Evolutionary conservation across 805 yeast species (phyloP).

Genomic region (Zygoascus flipseniorum): DNA sequence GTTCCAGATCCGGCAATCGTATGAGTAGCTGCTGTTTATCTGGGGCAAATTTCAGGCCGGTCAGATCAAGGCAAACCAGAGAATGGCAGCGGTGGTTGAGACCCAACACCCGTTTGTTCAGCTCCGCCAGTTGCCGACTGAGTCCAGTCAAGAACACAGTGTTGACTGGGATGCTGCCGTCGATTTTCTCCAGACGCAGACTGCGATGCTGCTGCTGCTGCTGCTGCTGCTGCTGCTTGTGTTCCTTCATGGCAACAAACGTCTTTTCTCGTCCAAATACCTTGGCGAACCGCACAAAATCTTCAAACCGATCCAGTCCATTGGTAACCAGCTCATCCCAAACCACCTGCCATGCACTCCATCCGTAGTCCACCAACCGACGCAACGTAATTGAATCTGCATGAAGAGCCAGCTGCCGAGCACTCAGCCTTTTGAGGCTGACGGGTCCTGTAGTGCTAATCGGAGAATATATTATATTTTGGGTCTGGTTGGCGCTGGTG

Average conservation of each 20-base stretch:
- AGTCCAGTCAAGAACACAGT: background rate
- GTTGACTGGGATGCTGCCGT: background rate
- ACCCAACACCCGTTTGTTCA: too few species aligned
- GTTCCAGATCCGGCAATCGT: background rate
- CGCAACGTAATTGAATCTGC: background rate
- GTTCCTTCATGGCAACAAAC: background rate
- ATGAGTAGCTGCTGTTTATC: background rate
- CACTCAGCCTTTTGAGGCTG: background rate
- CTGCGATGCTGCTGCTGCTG: background rate
- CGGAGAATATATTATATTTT: too few species aligned
- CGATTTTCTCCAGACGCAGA: background rate
- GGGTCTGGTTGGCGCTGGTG: too few species aligned
- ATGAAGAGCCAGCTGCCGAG: background rate
- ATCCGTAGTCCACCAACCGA: background rate
- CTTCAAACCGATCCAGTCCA: background rate
- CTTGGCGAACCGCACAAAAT: background rate
- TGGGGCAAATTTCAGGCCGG: background rate
- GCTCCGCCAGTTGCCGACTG: too few species aligned
- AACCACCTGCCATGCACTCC: background rate
- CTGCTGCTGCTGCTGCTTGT: background rate
- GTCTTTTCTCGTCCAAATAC: background rate
- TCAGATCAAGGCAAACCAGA: background rate
- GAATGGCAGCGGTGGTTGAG: background rate
- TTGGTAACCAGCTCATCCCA: background rate
- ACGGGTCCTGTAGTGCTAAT: too few species aligned